Evolutionary conservation across 495 filamentous ascomycete species (phyloP), one percentile per base, ranked within the genome.

Genomic region (Xylaria castorea): DNA sequence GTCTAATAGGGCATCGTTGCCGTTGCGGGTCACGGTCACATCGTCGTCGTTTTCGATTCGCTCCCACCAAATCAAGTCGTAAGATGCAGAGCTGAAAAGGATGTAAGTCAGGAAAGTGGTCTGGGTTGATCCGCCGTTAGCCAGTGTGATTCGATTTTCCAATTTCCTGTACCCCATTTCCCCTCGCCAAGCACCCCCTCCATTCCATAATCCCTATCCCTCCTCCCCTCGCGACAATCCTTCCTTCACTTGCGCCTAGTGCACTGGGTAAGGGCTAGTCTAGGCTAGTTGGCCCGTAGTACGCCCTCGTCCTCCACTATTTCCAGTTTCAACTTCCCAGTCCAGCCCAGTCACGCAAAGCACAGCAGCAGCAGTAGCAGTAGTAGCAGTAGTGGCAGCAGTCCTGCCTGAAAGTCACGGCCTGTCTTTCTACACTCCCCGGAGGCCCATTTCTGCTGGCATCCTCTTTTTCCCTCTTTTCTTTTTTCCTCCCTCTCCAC

Each of bases 181-280:
- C 71, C 75, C 73, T 72, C 74, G 73, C 77, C 71, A 73, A 77
- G 73, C 71, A 68, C 74, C 77, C 75, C 78, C 74, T 76, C 70
- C 76, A 70, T 75, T 73, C 72, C 69, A 66, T 71, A 53, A 74
- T 73, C 71, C 71, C 27, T 67, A 60, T 74, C 40, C 58, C 57
- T 51, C 75, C 73, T 64, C 44, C 22, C 71, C 71, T 63, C 60
- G 70, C 66, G 48, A 46, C 68, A 60, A 62, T 71, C 72, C 73
- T 68, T 71, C 65, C 42, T 50, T 67, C 66, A 46, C 36, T 71
- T 68, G 69, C 72, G 64, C 57, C 62, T 68, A 67, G 61, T 57
- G 40, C 53, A 50, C 50, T 72, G 70, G 70, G 70, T 72, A 72
- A 72, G 70, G 62, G 63, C 70, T 72, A 72, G 70, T 42, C 70